phyloP scores from a whole-genome alignment of 495 filamentous ascomycete genomes.

The Staphylotrichum tortipilum region DNA sequence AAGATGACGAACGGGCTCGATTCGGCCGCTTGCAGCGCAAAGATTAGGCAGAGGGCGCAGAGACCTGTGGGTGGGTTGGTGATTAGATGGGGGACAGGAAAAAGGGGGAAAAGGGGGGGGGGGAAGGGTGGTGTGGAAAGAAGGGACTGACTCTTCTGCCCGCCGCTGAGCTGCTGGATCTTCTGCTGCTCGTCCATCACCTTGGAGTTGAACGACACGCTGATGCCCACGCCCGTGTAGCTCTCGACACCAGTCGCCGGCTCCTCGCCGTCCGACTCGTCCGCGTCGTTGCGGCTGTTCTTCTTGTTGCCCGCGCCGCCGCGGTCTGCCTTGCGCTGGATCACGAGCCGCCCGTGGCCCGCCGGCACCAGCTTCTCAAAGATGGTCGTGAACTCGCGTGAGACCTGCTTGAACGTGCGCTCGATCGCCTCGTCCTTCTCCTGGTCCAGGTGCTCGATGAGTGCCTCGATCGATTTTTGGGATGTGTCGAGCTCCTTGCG shows the following conservation, averaged over 20 bases:
- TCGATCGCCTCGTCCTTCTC: slow-evolving; percentile 95
- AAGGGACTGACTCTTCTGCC: slow-evolving; percentile 76
- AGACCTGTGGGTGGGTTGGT: slow-evolving; percentile 68
- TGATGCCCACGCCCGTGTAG: slow-evolving; percentile 96
- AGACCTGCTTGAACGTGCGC: slow-evolving; percentile 96
- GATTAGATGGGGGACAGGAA: no score
- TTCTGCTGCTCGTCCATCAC: slow-evolving; percentile 91
- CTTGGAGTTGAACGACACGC: slow-evolving; percentile 96
- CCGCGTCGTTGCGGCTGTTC: slow-evolving; percentile 37
- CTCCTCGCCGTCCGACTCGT: slow-evolving; percentile 64
- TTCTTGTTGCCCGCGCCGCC: slow-evolving; percentile 42
- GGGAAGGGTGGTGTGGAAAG: slow-evolving; percentile 19
- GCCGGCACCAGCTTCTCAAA: slow-evolving; percentile 95
- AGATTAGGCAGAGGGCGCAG: slow-evolving; percentile 90
- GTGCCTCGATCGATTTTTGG: slow-evolving; percentile 76
- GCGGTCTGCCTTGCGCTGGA: slow-evolving; percentile 80
- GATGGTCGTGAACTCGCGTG: slow-evolving; percentile 78
- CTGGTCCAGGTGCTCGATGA: slow-evolving; percentile 87
- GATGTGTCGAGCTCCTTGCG: slow-evolving; percentile 75
- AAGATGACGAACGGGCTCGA: slow-evolving; percentile 98
- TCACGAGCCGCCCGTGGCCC: slow-evolving; percentile 82
- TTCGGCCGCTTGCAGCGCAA: slow-evolving; percentile 97
- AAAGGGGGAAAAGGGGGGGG: no score
- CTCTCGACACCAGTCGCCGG: slow-evolving; percentile 76
- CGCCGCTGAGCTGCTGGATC: slow-evolving; percentile 92